Percentiles rank a stretch among this genome's conserved stretches.
These are phyloP conservation scores for Hypoxylon sp. DNA, from an alignment of 2,329 filamentous ascomycete species.

Conservation along the genomic window DNA sequence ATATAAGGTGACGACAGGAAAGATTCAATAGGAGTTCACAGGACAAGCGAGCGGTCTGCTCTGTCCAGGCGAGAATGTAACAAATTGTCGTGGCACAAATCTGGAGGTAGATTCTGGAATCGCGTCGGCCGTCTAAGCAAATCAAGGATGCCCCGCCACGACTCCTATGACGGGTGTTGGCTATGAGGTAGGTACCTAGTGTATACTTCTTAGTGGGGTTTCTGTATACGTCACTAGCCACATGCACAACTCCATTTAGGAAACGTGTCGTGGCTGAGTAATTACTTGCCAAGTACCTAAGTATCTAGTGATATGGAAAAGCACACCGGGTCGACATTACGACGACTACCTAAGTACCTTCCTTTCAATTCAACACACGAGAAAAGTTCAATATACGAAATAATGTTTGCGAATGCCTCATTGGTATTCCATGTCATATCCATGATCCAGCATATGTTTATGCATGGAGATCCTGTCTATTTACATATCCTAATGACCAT, in stretches of 20 bases:
- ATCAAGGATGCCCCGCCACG: slow-evolving; percentile 32
- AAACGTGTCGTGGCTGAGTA: no score
- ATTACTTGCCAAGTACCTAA: no score
- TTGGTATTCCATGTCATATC: no score
- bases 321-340: no score
- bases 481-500: no score
- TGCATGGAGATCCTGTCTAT: no score
- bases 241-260: neutral
- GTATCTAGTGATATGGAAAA: no score
- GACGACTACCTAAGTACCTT: no score
- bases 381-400: no score
- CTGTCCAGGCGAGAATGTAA: slow-evolving; percentile 13
- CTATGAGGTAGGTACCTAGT: slow-evolving; percentile 7
- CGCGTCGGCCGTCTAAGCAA: slow-evolving; percentile 30
- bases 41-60: neutral
- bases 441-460: no score
- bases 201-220: slow-evolving; percentile 24
- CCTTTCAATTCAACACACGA: no score
- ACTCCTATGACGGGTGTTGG: neutral
- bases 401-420: no score
- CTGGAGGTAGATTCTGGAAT: slow-evolving; percentile 37
- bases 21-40: neutral
- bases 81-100: slow-evolving; percentile 30
- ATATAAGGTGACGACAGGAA: neutral
- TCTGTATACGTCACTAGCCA: neutral